Percentiles rank a stretch among this genome's conserved stretches.
These are phyloP conservation scores for Thelonectria rubi DNA, from an alignment of 2,329 filamentous ascomycete genomes.

Conservation along the genomic window DNA sequence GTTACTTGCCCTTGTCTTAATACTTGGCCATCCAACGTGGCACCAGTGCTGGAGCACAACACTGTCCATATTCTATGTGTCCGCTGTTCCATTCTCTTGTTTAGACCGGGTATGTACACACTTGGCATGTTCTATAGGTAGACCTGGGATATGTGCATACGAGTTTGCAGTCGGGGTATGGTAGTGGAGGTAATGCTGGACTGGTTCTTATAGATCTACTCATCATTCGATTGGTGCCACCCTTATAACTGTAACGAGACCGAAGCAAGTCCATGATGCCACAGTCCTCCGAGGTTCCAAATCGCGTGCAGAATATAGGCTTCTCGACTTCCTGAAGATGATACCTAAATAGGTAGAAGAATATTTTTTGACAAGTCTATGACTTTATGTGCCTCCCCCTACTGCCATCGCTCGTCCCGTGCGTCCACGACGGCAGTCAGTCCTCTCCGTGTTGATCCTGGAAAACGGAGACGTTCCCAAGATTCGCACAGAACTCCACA, in stretches of 20 bases:
- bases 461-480: no score
- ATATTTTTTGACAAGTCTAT: neutral
- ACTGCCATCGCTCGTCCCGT: no score
- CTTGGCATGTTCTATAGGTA: slow-evolving; percentile 26
- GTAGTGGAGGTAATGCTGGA: slow-evolving; percentile 27
- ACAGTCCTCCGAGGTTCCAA: no score
- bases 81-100: slow-evolving; percentile 21
- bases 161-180: slow-evolving; percentile 1
- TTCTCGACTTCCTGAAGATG: no score
- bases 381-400: neutral
- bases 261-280: no score
- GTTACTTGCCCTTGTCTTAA: neutral
- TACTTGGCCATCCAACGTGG: neutral
- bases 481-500: no score
- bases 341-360: no score
- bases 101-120: slow-evolving; percentile 31
- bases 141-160: slow-evolving; percentile 14
- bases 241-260: no score
- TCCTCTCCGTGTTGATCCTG: no score
- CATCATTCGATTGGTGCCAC: no score
- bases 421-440: no score
- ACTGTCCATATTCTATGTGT: slow-evolving; percentile 1
- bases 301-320: no score
- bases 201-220: neutral
- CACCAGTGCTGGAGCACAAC: neutral